These are phyloP conservation scores for Lasiosphaeriaceae sp. DNA, from an alignment of 495 filamentous ascomycete species.

Conservation along the genomic window DNA sequence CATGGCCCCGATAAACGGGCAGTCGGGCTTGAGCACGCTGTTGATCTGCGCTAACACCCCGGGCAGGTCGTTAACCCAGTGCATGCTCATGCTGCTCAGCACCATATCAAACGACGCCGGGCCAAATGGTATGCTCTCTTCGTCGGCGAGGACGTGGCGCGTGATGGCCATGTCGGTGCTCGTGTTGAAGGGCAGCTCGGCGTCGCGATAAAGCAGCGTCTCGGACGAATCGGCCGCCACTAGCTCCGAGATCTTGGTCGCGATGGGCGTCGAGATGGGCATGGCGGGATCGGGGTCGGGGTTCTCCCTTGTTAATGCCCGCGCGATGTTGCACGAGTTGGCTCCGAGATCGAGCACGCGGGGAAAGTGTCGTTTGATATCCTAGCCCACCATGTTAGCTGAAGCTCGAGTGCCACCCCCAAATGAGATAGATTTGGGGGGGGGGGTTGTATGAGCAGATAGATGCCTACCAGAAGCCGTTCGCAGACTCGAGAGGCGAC, in stretches of 20 bases:
- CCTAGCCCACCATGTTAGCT: conserved; percentile 41
- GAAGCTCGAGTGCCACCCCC: no score
- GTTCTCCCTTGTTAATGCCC: conserved; percentile 65
- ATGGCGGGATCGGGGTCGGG: conserved; percentile 53
- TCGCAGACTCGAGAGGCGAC: conserved; percentile 82
- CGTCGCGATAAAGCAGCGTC: conserved; percentile 78
- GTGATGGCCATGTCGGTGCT: conserved; percentile 65
- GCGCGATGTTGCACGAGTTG: conserved; percentile 91
- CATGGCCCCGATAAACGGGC: conserved; percentile 93
- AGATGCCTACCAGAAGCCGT: conserved; percentile 64
- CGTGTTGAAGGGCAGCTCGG: conserved; percentile 74
- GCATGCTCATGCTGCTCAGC: conserved; percentile 78
- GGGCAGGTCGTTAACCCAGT: conserved; percentile 98
- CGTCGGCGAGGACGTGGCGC: conserved; percentile 67
- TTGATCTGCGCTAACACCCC: conserved; percentile 77
- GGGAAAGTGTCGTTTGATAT: conserved; percentile 85
- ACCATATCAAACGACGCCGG: conserved; percentile 83
- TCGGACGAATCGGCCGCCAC: conserved; percentile 77
- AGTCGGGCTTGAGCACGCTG: conserved; percentile 79
- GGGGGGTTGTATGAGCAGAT: no score
- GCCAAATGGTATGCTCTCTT: conserved; percentile 69
- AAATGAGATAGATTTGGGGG: no score
- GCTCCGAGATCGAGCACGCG: conserved; percentile 90
- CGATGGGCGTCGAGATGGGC: conserved; percentile 57
- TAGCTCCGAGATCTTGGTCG: conserved; percentile 63